Base-by-base conservation (phyloP, 345 rosid species). In the Turnera subulata region DNA sequence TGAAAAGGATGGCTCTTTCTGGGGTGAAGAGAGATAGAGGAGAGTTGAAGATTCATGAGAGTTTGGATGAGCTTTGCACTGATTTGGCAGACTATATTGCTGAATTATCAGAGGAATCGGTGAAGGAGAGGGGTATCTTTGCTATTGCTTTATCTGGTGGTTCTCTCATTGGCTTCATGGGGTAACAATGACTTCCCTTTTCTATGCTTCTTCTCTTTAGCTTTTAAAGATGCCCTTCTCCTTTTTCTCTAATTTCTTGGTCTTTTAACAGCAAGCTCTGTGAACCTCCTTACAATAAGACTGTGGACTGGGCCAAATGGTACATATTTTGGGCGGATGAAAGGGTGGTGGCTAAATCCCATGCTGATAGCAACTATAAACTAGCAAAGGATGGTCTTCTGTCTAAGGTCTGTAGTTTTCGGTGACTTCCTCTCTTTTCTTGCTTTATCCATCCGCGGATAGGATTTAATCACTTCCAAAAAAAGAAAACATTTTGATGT, bases 251-350 rank as follows among this genome's bases (percentile, higher is more conserved):
- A 3, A 3, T 29, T 29, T 29, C 8, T 29, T 29, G 5, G 5
- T 29, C 8, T 29, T 29, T 29, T 51, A 69, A 69, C 87, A 88
- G 98, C 61, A 88, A 84, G 76, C 81, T 88, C 37, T 78, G 80
- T 53, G 92, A 84, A 79, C 77, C 88, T 51, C 95, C 96, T 63
- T 88, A 84, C 69, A 71, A 66, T 86, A 82, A 76, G 84, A 91
- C 88, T 15, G 84, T 91, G 33, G 95, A 91, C 56, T 91, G 98
- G 96, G 73, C 76, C 23, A 86, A 86, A 70, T 88, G 96, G 92
- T 80, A 82, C 56, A 71, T 91, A 53, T 84, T 91, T 59, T 91
- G 90, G 96, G 92, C 76, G 2, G 95, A 86, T 46, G 96, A 91
- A 73, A 84, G 88, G 3, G 90, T 81, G 15, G 98, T 88, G 40